These are phyloP conservation scores for Eutrema yunnanense DNA, from an alignment of 345 rosid species.

Conservation along the genomic window DNA sequence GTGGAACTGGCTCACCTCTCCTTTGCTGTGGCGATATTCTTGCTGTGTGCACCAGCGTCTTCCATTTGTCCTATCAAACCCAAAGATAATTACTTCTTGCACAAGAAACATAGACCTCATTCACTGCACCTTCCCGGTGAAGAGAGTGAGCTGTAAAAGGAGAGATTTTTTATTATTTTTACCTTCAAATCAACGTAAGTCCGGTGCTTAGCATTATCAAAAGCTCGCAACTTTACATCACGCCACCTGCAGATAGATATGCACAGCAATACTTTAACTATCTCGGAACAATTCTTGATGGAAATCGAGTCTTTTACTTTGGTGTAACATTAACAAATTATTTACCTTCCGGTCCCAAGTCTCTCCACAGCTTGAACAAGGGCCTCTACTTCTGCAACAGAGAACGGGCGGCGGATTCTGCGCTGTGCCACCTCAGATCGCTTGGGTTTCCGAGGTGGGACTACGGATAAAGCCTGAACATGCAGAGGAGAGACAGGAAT, in stretches of 20 bases:
- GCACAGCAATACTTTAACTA: not conserved
- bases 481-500: slow-evolving; percentile 58
- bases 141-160: not conserved
- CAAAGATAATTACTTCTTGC: slow-evolving; percentile 26
- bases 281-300: not conserved
- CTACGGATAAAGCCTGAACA: slow-evolving; percentile 49
- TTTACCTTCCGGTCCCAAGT: slow-evolving; percentile 97
- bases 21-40: slow-evolving; percentile 97
- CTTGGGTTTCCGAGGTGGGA: slow-evolving; percentile 65
- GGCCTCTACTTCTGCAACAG: slow-evolving; percentile 94
- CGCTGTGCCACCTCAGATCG: slow-evolving; percentile 78
- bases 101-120: slow-evolving; percentile 29
- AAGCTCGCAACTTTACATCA: slow-evolving; percentile 87
- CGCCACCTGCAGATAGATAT: slow-evolving; percentile 67
- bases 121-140: too few species aligned
- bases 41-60: slow-evolving; percentile 94
- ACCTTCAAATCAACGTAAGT: slow-evolving; percentile 97
- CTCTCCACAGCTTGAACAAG: slow-evolving; percentile 97
- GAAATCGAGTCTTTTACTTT: not conserved
- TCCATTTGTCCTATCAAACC: slow-evolving; percentile 86
- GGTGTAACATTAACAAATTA: not conserved
- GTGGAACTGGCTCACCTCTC: slow-evolving; percentile 98
- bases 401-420: slow-evolving; percentile 97
- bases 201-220: slow-evolving; percentile 88
- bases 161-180: not conserved